Evolutionary conservation across 2,329 filamentous ascomycete species (phyloP).

Genomic region (Phyllosticta capitalensis): DNA sequence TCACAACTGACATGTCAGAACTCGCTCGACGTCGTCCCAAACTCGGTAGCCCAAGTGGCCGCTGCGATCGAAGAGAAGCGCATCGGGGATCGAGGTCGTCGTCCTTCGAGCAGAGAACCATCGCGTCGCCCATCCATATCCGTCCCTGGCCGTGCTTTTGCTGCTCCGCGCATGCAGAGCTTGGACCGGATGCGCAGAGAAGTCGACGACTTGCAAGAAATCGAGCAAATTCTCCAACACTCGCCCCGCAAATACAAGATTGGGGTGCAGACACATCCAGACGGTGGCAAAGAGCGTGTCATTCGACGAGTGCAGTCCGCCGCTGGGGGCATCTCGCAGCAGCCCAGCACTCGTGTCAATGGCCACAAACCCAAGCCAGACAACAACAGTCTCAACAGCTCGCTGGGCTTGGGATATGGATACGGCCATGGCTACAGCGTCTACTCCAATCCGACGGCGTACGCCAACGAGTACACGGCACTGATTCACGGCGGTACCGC

Average conservation of each 20-base stretch:
- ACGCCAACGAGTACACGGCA: not conserved
- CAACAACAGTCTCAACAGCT: constrained; percentile 4
- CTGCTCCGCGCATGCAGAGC: constrained; percentile 42
- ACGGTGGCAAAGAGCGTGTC: constrained; percentile 5
- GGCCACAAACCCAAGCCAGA: constrained; percentile 1
- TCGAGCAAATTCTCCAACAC: constrained; percentile 32
- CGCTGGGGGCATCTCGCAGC: not conserved
- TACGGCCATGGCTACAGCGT: not conserved
- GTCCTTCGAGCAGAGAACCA: not conserved
- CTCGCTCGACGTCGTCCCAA: constrained; percentile 47
- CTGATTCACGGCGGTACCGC: not conserved
- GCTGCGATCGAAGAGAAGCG: constrained; percentile 46
- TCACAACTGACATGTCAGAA: constrained; percentile 29
- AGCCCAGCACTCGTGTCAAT: not conserved
- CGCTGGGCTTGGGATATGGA: constrained; percentile 4
- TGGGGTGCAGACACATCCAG: constrained; percentile 14
- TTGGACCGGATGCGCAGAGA: constrained; percentile 37
- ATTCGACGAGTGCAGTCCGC: constrained; percentile 8
- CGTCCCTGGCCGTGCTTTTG: constrained; percentile 43
- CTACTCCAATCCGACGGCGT: not conserved
- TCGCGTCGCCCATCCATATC: constrained; percentile 29
- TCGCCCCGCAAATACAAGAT: constrained; percentile 34
- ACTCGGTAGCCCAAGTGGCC: constrained; percentile 46
- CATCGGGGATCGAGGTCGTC: not conserved
- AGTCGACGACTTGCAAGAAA: constrained; percentile 26